Percentiles rank a stretch among this genome's conserved stretches.
These are phyloP conservation scores for Metschnikowia proteae DNA, from an alignment of 805 yeast genomes.

Conservation along the genomic window DNA sequence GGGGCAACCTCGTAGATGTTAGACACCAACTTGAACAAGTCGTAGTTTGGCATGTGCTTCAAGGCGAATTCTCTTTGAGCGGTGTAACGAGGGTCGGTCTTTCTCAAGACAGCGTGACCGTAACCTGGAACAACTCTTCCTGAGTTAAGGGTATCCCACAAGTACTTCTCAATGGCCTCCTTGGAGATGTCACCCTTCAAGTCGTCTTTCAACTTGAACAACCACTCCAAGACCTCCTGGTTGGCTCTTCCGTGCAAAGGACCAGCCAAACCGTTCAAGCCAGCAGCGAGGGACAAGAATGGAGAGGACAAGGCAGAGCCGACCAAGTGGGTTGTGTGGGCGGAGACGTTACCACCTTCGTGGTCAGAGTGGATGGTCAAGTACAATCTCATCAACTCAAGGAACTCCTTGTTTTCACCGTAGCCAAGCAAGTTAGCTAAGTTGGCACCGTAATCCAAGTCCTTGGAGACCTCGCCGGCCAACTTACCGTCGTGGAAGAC, in stretches of 20 bases:
- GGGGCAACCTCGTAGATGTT: conserved; percentile 70
- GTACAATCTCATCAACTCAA: conserved; percentile 68
- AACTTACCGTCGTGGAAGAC: conserved; percentile 53
- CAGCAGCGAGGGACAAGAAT: conserved; percentile 70
- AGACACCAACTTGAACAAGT: conserved; percentile 62
- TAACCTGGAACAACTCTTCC: conserved; percentile 85
- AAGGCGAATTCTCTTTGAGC: conserved; percentile 71
- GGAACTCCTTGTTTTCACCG: conserved; percentile 54
- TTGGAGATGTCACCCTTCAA: conserved; percentile 58
- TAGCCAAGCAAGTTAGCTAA: conserved; percentile 63
- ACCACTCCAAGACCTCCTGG: conserved; percentile 78
- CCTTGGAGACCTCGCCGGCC: conserved; percentile 47
- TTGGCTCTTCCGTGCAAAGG: conserved; percentile 84
- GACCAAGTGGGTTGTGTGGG: conserved; percentile 77
- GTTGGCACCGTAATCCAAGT: conserved; percentile 70
- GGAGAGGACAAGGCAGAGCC: conserved; percentile 81
- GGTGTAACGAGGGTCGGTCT: conserved; percentile 76
- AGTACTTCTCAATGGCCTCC: conserved; percentile 56
- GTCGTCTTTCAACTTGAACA: conserved; percentile 58
- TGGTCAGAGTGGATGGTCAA: conserved; percentile 76
- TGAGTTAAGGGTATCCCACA: conserved; percentile 67
- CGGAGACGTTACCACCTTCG: conserved; percentile 83
- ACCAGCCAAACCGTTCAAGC: conserved; percentile 80
- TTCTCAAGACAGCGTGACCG: conserved; percentile 83
- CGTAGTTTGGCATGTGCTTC: conserved; percentile 58